These are phyloP conservation scores for Fusarium azukiicola DNA, from an alignment of 2,329 filamentous ascomycete genomes.

Conservation along the genomic window DNA sequence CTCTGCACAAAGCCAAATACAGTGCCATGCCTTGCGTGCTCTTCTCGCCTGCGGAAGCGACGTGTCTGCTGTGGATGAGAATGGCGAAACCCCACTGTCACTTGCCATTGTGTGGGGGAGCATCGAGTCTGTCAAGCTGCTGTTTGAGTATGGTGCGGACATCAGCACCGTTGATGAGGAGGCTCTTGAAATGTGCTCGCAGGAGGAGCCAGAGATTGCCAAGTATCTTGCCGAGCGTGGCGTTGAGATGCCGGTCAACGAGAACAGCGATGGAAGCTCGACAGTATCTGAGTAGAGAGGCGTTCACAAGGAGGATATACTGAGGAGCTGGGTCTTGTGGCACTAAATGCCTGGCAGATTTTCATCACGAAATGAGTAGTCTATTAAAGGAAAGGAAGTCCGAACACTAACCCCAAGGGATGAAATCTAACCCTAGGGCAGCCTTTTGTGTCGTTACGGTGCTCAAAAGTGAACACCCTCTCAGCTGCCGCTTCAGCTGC, in stretches of 20 bases:
- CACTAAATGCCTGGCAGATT: too few relatives aligned
- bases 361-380: too few relatives aligned
- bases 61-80: conserved; percentile 9
- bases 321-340: too few relatives aligned
- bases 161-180: conserved; percentile 9
- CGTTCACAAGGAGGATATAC: background rate
- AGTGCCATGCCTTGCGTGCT: rapidly evolving
- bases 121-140: conserved; percentile 12
- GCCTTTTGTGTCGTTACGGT: too few relatives aligned
- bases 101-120: background rate
- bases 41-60: conserved; percentile 10
- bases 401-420: too few relatives aligned
- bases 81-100: background rate
- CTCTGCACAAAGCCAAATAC: background rate
- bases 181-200: background rate
- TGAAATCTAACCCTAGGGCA: too few relatives aligned
- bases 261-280: background rate
- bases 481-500: too few relatives aligned
- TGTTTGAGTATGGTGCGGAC: conserved; percentile 26
- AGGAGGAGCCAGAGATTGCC: conserved; percentile 6
- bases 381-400: too few relatives aligned
- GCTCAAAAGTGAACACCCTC: too few relatives aligned
- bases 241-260: conserved; percentile 7
- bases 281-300: background rate
- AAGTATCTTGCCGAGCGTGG: background rate